Evolutionary conservation across 1,139 yeast species (phyloP), one percentile per base, ranked within the genome.

Genomic region (Scheffersomyces segobiensis): DNA sequence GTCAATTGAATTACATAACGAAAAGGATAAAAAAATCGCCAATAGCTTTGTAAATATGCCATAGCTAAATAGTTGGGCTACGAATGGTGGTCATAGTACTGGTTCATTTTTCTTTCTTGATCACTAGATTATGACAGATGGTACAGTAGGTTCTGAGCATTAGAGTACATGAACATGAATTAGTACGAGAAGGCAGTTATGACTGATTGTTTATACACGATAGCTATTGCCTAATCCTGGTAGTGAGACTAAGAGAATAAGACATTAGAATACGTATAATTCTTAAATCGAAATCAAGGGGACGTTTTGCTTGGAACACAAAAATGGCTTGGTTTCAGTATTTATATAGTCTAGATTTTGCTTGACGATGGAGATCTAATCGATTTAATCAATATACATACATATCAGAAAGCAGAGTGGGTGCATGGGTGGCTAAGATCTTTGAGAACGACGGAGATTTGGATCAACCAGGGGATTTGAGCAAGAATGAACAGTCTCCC

Each of bases 381-480:
- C 39, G 39, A 26, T 26, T 10, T 6, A 26, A 26, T 5, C 5
- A 12, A 26, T 26, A 26, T 6, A 26, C 39, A 26, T 26, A 5
- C 49, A 6, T 14, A 46, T 2, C 24, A 48, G 24, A 21, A 19
- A 48, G 14, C 21, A 48, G n/a, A n/a, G 65, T 65, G 68, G 68
- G 68, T 5, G 62, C 66, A 18, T 64, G 64, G 62, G 68, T 67
- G 6, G 46, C 56, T 18, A 53, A 63, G 8, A 54, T 64, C 21
- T 63, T 65, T 39, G 68, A 65, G 17, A 66, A 61, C 49, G 68
- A 65, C 51, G 18, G 52, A 20, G 61, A 63, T 2, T 60, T 63
- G 26, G 68, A 65, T 47, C 48, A 53, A 17, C 55, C 64, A 49
- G 62, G 57, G 3, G 50, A 51, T 26, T 47, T 54, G 20, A 20